A percentile compares a stretch with the other conserved stretches of the same genome.
Evolutionary conservation across 768 basidiomycete genomes (phyloP).

Genomic region (Austroboletus eburneus): DNA sequence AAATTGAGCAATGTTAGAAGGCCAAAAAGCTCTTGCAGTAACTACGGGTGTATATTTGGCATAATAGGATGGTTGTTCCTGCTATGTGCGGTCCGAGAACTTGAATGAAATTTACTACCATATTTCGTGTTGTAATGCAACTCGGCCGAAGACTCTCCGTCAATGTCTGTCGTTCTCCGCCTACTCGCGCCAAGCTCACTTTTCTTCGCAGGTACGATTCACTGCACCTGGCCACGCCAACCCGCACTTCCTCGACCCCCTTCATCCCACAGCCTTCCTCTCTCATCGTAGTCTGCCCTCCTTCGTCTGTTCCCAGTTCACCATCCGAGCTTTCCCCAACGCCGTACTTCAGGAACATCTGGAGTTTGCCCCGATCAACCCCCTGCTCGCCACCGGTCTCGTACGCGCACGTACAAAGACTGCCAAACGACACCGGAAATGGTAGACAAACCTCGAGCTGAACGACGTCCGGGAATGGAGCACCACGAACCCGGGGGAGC

Average conservation of each 20-base stretch:
- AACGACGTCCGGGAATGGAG: too few species aligned
- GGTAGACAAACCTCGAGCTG: background rate
- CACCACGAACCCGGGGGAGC: background rate
- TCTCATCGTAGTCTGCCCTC: slow-evolving; percentile 11
- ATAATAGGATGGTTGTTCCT: too few species aligned
- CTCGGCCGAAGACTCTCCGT: too few species aligned
- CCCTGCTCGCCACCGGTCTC: slow-evolving; percentile 16
- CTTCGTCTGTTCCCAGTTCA: slow-evolving; percentile 18
- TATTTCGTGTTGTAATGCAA: too few species aligned
- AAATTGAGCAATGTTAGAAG: too few species aligned
- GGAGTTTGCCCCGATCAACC: slow-evolving; percentile 17
- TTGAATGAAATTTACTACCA: too few species aligned
- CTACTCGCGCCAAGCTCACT: background rate
- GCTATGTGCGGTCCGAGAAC: too few species aligned
- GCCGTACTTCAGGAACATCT: slow-evolving; percentile 11
- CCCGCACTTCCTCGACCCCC: slow-evolving; percentile 13
- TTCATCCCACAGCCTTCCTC: slow-evolving; percentile 18
- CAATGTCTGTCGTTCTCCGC: background rate
- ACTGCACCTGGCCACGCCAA: slow-evolving; percentile 13
- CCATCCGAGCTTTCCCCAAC: slow-evolving; percentile 23
- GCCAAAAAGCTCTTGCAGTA: too few species aligned
- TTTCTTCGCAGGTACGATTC: slow-evolving; percentile 6
- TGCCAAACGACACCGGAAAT: background rate
- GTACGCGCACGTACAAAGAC: slow-evolving; percentile 1
- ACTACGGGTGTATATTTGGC: too few species aligned